Evolutionary conservation across 2,329 filamentous ascomycete genomes (phyloP).

Genomic region (Pezicula radicicola): DNA sequence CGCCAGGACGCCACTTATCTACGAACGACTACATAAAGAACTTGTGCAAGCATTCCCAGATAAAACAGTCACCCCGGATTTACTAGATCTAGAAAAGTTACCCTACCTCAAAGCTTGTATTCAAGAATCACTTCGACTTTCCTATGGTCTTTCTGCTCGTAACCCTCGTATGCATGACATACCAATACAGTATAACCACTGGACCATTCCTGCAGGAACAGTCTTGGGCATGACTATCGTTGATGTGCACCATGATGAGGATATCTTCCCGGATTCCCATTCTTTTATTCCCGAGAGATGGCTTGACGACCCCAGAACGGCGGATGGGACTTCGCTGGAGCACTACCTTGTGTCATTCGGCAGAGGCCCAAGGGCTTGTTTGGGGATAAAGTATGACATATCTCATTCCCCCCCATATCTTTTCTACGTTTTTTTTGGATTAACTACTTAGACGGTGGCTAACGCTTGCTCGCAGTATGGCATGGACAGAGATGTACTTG

Average conservation of each 20-base stretch:
- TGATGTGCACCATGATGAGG: slow-evolving; percentile 7
- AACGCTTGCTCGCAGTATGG: no score
- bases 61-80: slow-evolving; percentile 1
- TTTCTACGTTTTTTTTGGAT: no score
- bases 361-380: slow-evolving; percentile 7
- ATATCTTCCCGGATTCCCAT: slow-evolving; percentile 7
- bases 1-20: slow-evolving; percentile 24
- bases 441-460: no score
- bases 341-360: slow-evolving; percentile 4
- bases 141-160: neutral
- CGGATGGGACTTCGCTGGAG: neutral
- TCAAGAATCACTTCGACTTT: slow-evolving; percentile 1
- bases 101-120: slow-evolving; percentile 16
- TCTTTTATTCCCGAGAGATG: slow-evolving; percentile 8
- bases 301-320: slow-evolving; percentile 1
- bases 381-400: slow-evolving; percentile 6
- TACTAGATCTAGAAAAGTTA: slow-evolving; percentile 14
- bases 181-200: neutral
- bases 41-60: slow-evolving; percentile 16
- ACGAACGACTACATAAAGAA: slow-evolving; percentile 28
- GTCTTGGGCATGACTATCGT: slow-evolving; percentile 3
- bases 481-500: neutral
- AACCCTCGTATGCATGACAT: neutral
- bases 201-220: slow-evolving; percentile 6
- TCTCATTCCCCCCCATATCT: neutral